Percentiles rank a stretch among this genome's conserved stretches.
These are phyloP conservation scores for Cucumis cinereus DNA, from an alignment of 306 rosid species.

Conservation along the genomic window DNA sequence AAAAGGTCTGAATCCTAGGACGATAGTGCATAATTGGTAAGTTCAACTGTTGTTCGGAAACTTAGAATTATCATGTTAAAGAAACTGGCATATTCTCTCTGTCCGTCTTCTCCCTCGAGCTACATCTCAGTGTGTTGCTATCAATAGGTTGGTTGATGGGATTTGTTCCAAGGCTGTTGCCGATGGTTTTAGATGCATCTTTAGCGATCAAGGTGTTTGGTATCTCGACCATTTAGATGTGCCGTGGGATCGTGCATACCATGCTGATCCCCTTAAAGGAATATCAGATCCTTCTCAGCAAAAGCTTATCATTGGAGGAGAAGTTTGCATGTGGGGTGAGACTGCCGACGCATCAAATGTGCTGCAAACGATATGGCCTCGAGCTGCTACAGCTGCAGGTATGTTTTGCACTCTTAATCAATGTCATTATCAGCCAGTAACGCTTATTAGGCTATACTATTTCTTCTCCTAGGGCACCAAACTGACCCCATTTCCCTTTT, in stretches of 20 bases:
- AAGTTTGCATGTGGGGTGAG: constrained; percentile 98
- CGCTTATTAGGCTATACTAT: not conserved
- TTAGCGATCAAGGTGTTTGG: constrained; percentile 92
- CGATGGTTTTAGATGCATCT: constrained; percentile 85
- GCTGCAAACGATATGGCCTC: constrained; percentile 96
- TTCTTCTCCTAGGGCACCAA: not conserved
- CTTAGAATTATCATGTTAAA: not conserved
- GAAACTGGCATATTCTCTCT: not conserved
- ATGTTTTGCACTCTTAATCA: constrained; percentile 8
- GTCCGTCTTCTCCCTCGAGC: constrained; percentile 1
- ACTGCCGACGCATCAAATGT: constrained; percentile 71
- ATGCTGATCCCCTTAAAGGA: constrained; percentile 78
- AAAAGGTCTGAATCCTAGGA: constrained; percentile 58
- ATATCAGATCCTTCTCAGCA: constrained; percentile 37
- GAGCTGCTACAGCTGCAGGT: constrained; percentile 99
- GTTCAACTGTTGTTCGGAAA: constrained; percentile 12
- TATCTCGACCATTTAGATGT: constrained; percentile 95
- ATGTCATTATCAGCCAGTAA: not conserved
- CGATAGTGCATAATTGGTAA: constrained; percentile 91
- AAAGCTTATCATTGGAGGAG: constrained; percentile 86
- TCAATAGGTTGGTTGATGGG: constrained; percentile 66
- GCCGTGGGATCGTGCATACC: constrained; percentile 63
- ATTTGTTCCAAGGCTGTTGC: constrained; percentile 82
- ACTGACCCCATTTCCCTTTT: constrained; percentile 1
- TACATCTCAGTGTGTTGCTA: not conserved